Evolutionary conservation across 1,139 yeast genomes (phyloP), one percentile per base, ranked within the genome.

Genomic region (Magnusiomyces magnusii): DNA sequence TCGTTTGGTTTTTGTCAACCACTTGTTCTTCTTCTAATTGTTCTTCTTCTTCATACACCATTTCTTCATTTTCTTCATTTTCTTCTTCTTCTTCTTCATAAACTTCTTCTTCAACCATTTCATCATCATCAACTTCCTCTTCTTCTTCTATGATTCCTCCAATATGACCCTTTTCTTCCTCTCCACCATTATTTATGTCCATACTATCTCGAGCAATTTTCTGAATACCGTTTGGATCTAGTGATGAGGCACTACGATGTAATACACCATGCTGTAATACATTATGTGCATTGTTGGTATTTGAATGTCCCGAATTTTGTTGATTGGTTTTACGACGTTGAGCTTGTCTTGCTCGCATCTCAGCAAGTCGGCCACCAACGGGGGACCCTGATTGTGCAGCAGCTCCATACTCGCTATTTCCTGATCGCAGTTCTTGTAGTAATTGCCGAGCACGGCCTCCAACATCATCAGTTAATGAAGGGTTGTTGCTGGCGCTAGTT

Each of bases 381-480:
- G 54, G 41, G 7, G 53, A 42, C 27, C 54, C 34, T 54, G 47
- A 15, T 51, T 39, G 19, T 1, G 28, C 54, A 24, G 55, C 23
- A 24, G 55, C 23, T 15, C 65, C 60, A 39, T 64, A 61, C 42
- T 63, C 66, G 1, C 64, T 54, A 24, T 54, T 61, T 3, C 70
- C 72, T 25, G 81, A 79, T 62, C 88, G 73, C 42, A 85, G 74
- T 63, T 83, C 87, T 63, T 78, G 80, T 36, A 85, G 75, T 61
- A 85, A 75, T 63, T 76, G 79, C 64, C 87, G 75, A 0, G 90
- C 90, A 59, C 90, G 76, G 2, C 78, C 77, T 2, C 84, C 85
- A 28, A 83, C 77, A 64, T 81, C 84, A 47, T 71, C 78, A 2
- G 75, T 87, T 23, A 85, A 88, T 13, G 62, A 61, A 34, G 10